These are phyloP conservation scores for Venturiaceae sp. DNA, from an alignment of 2,329 filamentous ascomycete species.

Conservation along the genomic window DNA sequence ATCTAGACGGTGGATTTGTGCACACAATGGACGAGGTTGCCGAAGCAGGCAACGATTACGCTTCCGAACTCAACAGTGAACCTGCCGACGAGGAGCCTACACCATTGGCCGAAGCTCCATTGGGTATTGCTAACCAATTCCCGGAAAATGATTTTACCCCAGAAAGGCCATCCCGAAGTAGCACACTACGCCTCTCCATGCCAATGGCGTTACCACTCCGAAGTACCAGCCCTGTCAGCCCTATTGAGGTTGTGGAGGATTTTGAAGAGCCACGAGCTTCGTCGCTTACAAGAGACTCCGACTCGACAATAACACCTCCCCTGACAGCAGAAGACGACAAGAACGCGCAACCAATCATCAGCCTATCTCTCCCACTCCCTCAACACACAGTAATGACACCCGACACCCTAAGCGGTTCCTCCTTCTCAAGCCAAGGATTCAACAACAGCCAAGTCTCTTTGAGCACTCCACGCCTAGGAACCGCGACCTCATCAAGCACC, in stretches of 20 bases:
- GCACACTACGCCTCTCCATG: background rate
- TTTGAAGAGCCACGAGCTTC: conserved; percentile 38
- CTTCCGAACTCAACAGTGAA: background rate
- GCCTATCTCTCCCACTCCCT: conserved; percentile 23
- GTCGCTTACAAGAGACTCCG: conserved; percentile 39
- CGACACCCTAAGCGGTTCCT: conserved; percentile 45
- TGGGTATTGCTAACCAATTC: background rate
- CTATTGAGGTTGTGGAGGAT: conserved; percentile 33
- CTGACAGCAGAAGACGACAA: conserved; percentile 20
- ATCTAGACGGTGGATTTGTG: conserved; percentile 34
- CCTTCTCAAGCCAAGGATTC: conserved; percentile 54
- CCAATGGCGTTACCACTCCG: background rate
- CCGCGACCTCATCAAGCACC: conserved; percentile 55
- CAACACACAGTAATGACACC: conserved; percentile 51
- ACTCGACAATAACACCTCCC: conserved; percentile 34
- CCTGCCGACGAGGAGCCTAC: background rate
- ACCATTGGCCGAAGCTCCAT: background rate
- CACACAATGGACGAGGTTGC: conserved; percentile 19
- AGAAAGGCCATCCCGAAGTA: conserved; percentile 12
- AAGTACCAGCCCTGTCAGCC: background rate
- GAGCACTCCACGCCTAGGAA: conserved; percentile 63
- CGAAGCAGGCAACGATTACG: background rate
- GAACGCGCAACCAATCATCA: conserved; percentile 25
- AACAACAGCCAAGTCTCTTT: conserved; percentile 53
- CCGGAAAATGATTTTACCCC: background rate